Base-by-base conservation (phyloP, 768 basidiomycete species). In the Lactarius sanguifluus region DNA sequence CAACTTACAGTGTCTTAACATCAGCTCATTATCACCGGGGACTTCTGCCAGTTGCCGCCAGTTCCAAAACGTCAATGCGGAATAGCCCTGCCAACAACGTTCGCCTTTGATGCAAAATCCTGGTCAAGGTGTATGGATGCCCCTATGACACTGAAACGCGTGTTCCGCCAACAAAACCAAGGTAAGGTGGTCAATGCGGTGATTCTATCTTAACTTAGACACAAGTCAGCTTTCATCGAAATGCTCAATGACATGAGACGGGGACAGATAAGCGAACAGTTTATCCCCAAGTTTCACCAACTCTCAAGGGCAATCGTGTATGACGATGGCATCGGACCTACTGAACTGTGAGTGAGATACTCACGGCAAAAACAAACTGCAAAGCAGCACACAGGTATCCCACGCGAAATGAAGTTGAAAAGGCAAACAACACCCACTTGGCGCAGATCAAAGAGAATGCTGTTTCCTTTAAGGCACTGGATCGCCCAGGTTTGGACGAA, bases 11-110 rank as follows among this genome's bases (percentile, higher is more conserved):
- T 55, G 72, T 23, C 16, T 20, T 20, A 12, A 20, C 57, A n/a
- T 30, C 65, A 94, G 89, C 83, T 95, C 61, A 81, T 91, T 40
- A 78, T 95, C 5, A 93, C 89, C 9, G 94, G 94, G 8, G 94
- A 97, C 73, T 96, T 96, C 75, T 95, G 86, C 73, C 94, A 97
- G 75, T 81, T 97, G 0, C 94, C 94, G 12, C 94, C 94, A 1
- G 91, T 96, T 0, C 80, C 83, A 15, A 79, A 78, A 40, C 76
- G 81, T 70, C 71, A 82, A 76, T 74, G 79, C 72, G 78, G 85
- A 58, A 82, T 79, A 65, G 82, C 69, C 65, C 82, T 70, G 50
- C 81, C 13, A 79, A 86, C 38, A 77, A 80, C 8, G 7, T 96
- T 96, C 75, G 87, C 89, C 3, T 96, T 97, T 73, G 92, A 96